A percentile compares a stretch with the other conserved stretches of the same genome.
These are phyloP conservation scores for Scedosporium aurantiacum DNA, from an alignment of 2,329 filamentous ascomycete species.

Conservation along the genomic window DNA sequence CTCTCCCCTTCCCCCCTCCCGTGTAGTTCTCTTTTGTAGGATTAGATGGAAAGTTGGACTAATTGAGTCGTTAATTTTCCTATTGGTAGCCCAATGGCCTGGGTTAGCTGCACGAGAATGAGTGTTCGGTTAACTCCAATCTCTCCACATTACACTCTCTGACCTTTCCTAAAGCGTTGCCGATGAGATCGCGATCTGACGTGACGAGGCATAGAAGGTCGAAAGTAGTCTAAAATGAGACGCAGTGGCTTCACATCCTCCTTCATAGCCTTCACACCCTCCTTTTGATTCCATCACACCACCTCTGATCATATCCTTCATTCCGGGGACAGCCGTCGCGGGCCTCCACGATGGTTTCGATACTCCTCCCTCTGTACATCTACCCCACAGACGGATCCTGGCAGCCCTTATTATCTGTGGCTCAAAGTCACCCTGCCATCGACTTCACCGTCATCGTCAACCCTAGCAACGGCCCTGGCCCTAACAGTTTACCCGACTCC, in stretches of 20 bases:
- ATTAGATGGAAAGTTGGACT: too few species aligned
- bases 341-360: slow-evolving; percentile 9
- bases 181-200: too few species aligned
- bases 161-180: too few species aligned
- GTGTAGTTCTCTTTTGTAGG: too few species aligned
- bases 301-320: not conserved
- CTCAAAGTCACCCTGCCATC: slow-evolving; percentile 12
- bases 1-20: not conserved
- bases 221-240: too few species aligned
- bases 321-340: not conserved
- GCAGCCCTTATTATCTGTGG: slow-evolving; percentile 17
- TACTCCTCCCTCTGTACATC: slow-evolving; percentile 23
- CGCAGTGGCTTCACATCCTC: not conserved
- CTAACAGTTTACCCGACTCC: slow-evolving; percentile 14
- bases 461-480: slow-evolving; percentile 19
- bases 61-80: too few species aligned
- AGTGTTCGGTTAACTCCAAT: too few species aligned
- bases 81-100: too few species aligned
- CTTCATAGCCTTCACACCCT: not conserved
- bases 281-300: not conserved
- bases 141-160: too few species aligned
- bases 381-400: slow-evolving; percentile 19
- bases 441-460: slow-evolving; percentile 21
- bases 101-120: too few species aligned
- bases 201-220: too few species aligned